Percentiles rank a stretch among this genome's conserved stretches.
These are phyloP conservation scores for Trametes gibbosa DNA, from an alignment of 768 basidiomycete genomes.

Conservation along the genomic window DNA sequence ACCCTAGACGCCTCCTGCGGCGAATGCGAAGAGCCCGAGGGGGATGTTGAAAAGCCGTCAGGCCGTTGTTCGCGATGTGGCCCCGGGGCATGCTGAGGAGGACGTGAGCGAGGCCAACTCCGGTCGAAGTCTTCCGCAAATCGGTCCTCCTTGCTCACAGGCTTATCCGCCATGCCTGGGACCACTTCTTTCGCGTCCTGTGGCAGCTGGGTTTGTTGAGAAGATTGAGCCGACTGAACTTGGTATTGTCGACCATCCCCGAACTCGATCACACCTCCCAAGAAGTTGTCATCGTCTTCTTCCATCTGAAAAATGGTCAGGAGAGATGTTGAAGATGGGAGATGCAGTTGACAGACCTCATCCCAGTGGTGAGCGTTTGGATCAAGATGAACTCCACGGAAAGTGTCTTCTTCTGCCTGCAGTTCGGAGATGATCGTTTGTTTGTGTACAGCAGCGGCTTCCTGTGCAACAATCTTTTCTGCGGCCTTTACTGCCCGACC, in stretches of 20 bases:
- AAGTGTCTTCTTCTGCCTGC: constrained; percentile 86
- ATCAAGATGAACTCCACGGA: constrained; percentile 90
- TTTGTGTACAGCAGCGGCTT: constrained; percentile 51
- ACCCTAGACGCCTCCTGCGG: constrained; percentile 63
- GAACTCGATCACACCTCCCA: constrained; percentile 90
- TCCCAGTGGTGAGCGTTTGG: constrained; percentile 98
- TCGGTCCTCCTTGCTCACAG: constrained; percentile 79
- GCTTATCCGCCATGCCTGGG: constrained; percentile 32
- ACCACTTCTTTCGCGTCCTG: constrained; percentile 12
- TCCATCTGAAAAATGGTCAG: constrained; percentile 46
- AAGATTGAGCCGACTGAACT: constrained; percentile 51
- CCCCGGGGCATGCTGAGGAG: constrained; percentile 39
- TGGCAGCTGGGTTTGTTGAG: constrained; percentile 32
- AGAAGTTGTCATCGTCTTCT: constrained; percentile 89
- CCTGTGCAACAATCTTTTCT: constrained; percentile 45
- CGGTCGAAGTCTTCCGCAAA: constrained; percentile 95
- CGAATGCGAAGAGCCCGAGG: constrained; percentile 41
- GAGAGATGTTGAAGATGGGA: background rate
- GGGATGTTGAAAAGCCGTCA: constrained; percentile 31
- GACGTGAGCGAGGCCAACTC: constrained; percentile 79
- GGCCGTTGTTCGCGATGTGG: constrained; percentile 41
- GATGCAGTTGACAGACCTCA: constrained; percentile 58
- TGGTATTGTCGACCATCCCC: constrained; percentile 93
- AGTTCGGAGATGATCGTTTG: constrained; percentile 71
- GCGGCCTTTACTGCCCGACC: constrained; percentile 20